Conservation (phyloP, 208 protist species). For the Leishmania aethiopica region DNA sequence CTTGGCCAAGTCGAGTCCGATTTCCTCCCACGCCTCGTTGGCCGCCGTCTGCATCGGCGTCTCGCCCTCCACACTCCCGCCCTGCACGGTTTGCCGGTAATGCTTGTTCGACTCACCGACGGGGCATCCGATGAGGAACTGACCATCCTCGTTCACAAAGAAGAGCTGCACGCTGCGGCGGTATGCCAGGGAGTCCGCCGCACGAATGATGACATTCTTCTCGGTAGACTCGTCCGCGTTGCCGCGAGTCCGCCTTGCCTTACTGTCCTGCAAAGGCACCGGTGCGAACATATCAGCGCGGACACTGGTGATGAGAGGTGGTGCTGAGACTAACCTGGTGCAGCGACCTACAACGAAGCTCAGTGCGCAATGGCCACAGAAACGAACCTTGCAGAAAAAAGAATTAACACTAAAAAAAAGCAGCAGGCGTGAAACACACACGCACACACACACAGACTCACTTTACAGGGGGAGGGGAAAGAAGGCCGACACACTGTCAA, state of each 20-base stretch:
- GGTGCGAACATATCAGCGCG: background rate
- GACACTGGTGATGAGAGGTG: background rate
- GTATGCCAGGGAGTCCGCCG: slow-evolving; percentile 10
- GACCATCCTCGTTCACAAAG: slow-evolving; percentile 37
- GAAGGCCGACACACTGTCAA: too few species aligned
- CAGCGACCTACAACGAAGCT: background rate
- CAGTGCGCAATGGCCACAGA: background rate
- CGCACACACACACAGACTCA: too few species aligned
- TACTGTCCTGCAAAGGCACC: background rate
- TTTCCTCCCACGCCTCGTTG: slow-evolving; percentile 50
- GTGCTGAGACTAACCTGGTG: background rate
- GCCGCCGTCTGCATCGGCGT: slow-evolving; percentile 29
- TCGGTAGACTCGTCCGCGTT: background rate
- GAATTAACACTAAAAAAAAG: too few species aligned
- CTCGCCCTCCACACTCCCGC: slow-evolving; percentile 33
- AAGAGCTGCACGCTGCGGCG: slow-evolving; percentile 45
- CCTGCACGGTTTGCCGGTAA: slow-evolving; percentile 48
- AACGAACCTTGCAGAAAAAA: background rate
- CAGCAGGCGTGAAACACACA: too few species aligned
- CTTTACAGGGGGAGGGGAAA: background rate
- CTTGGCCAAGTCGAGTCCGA: slow-evolving; percentile 28
- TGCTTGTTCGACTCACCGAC: slow-evolving; percentile 22
- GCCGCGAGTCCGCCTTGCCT: background rate
- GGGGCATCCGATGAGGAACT: slow-evolving; percentile 38
- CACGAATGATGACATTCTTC: slow-evolving; percentile 19